Conservation (phyloP, 2,329 filamentous ascomycete genomes). For the Alternaria rosae region DNA sequence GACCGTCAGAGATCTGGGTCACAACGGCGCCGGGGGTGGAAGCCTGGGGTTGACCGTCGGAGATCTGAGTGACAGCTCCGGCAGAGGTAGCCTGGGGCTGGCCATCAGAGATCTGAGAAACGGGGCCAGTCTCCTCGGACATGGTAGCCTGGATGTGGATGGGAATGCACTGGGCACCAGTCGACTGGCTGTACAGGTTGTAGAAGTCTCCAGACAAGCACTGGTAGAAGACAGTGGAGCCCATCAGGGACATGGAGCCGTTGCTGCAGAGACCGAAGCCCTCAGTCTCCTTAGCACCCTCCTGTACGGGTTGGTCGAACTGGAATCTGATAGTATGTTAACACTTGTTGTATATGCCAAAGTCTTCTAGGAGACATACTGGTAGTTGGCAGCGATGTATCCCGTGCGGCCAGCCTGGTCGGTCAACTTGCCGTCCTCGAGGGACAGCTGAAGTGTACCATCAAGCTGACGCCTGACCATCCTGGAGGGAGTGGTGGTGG, state of each 20-base stretch:
- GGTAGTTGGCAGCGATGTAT: slow-evolving; percentile 81
- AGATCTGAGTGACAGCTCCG: slow-evolving; percentile 32
- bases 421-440: slow-evolving; percentile 69
- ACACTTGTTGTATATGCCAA: not conserved
- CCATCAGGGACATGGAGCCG: slow-evolving; percentile 68
- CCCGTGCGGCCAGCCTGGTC: slow-evolving; percentile 74
- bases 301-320: slow-evolving; percentile 60
- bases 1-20: slow-evolving; percentile 40
- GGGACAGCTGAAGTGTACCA: slow-evolving; percentile 65
- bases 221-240: slow-evolving; percentile 73
- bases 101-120: slow-evolving; percentile 43
- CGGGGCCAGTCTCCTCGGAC: slow-evolving; percentile 6
- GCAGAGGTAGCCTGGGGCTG: slow-evolving; percentile 32
- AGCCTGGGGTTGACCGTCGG: slow-evolving; percentile 34
- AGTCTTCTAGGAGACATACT: slow-evolving; percentile 49
- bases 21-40: slow-evolving; percentile 18
- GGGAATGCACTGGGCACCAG: slow-evolving; percentile 71
- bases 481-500: slow-evolving; percentile 39
- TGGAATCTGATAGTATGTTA: slow-evolving; percentile 46
- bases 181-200: slow-evolving; percentile 79
- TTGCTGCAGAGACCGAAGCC: slow-evolving; percentile 78
- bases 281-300: slow-evolving; percentile 71
- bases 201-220: slow-evolving; percentile 78
- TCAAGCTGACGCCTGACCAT: slow-evolving; percentile 38
- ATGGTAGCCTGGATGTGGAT: slow-evolving; percentile 41